Percentiles rank a stretch among this genome's conserved stretches.
Evolutionary conservation across 2,329 filamentous ascomycete species (phyloP).

Genomic region (Madurella fahalii): DNA sequence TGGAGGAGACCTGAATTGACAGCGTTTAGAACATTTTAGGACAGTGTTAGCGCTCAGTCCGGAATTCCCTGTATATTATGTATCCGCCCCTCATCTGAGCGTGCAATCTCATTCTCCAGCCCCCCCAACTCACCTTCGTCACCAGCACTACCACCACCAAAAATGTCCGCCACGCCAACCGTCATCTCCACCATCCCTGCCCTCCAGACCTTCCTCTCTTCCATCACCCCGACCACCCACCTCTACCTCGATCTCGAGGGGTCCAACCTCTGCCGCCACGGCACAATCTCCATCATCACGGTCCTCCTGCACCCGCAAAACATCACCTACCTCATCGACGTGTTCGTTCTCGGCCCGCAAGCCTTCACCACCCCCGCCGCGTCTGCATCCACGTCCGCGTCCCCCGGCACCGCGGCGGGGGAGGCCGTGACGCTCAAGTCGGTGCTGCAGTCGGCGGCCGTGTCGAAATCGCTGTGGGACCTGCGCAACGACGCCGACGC

Average conservation of each 20-base stretch:
- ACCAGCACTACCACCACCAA: too few species aligned
- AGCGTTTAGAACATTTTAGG: too few species aligned
- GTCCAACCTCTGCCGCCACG: slow-evolving; percentile 18
- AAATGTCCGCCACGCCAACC: too few species aligned
- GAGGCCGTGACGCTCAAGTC: too few species aligned
- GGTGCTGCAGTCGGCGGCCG: slow-evolving; percentile 19
- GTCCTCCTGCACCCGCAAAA: slow-evolving; percentile 17
- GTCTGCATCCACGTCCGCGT: background rate
- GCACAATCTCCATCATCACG: slow-evolving; percentile 21
- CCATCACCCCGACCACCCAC: background rate
- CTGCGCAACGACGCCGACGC: slow-evolving; percentile 29
- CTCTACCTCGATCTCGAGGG: slow-evolving; percentile 26
- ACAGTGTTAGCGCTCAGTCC: too few species aligned
- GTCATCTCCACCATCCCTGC: background rate
- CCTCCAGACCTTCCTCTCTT: slow-evolving; percentile 13
- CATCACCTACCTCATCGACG: slow-evolving; percentile 21
- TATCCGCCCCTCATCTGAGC: too few species aligned
- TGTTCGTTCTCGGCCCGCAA: slow-evolving; percentile 17
- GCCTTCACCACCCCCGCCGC: slow-evolving; percentile 22
- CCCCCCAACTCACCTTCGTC: too few species aligned
- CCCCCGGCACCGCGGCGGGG: slow-evolving; percentile 14
- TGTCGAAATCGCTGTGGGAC: slow-evolving; percentile 28
- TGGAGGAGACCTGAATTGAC: too few species aligned
- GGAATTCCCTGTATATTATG: too few species aligned
- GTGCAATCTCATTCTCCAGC: too few species aligned